Percentiles rank a stretch among this genome's conserved stretches.
phyloP scores from a whole-genome alignment of 192 early-diverging fungal genomes.

The Linnemannia zychae region DNA sequence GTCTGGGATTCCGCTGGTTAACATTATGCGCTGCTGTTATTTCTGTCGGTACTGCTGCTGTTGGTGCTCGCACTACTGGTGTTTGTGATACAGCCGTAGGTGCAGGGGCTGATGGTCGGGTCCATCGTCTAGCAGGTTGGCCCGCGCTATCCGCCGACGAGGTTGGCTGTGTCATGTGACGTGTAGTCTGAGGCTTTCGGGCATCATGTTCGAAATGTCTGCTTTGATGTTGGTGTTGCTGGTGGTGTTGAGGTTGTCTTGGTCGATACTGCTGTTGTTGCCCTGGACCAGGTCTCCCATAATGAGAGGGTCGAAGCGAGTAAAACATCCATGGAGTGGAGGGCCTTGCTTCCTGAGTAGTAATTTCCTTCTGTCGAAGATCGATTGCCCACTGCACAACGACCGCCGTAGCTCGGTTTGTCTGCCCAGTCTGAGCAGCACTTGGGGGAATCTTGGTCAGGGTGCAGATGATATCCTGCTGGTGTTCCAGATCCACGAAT shows the following conservation, averaged over 20 bases:
- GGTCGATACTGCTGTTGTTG: background rate
- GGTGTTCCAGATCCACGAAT: conserved; percentile 9
- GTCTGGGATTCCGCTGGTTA: background rate
- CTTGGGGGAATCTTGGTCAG: conserved; percentile 9
- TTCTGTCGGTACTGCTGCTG: background rate
- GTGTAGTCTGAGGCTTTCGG: background rate
- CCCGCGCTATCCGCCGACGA: background rate
- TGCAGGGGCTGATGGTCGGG: background rate
- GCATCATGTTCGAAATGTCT: background rate
- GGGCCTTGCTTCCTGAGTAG: background rate
- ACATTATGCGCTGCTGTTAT: background rate
- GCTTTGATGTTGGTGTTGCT: background rate
- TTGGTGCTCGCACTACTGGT: background rate
- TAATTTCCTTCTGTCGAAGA: background rate
- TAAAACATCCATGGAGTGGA: background rate
- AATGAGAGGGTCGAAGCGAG: background rate
- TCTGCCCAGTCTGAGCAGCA: background rate
- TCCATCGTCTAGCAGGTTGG: background rate
- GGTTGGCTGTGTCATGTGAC: background rate
- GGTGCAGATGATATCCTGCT: conserved; percentile 35
- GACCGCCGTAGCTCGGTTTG: background rate
- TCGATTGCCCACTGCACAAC: conserved; percentile 2
- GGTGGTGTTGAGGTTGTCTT: background rate
- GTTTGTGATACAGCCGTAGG: too few relatives aligned
- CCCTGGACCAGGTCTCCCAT: background rate